These are phyloP conservation scores for Gillenia trifoliata DNA, from an alignment of 306 rosid genomes.

Conservation along the genomic window DNA sequence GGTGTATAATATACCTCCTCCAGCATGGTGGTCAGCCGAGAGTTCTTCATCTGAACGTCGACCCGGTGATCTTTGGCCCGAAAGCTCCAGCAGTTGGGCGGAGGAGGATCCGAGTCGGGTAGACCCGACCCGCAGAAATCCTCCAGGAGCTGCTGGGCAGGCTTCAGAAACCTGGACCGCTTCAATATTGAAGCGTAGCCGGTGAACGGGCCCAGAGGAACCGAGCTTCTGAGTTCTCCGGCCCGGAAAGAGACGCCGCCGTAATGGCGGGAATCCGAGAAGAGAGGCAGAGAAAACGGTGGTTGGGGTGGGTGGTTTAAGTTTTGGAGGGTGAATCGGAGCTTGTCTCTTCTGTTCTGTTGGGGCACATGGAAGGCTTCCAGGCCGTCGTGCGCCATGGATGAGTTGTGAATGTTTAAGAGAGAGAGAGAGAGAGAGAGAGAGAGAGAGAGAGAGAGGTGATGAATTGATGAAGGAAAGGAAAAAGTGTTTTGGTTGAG, in stretches of 20 bases:
- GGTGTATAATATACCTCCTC: slow-evolving; percentile 18
- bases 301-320: not conserved
- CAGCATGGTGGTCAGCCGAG: slow-evolving; percentile 17
- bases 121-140: slow-evolving; percentile 16
- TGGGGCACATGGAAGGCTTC: slow-evolving; percentile 9
- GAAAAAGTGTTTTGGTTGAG: not conserved
- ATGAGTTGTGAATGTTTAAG: not conserved
- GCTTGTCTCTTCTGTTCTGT: slow-evolving; percentile 6
- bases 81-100: not conserved
- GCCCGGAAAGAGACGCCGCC: not conserved
- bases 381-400: slow-evolving; percentile 14
- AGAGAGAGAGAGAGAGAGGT: not conserved
- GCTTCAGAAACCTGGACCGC: slow-evolving; percentile 24
- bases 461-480: not conserved
- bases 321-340: not conserved
- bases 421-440: not conserved
- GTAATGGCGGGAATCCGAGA: not conserved
- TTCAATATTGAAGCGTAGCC: slow-evolving; percentile 26
- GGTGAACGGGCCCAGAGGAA: slow-evolving; percentile 27
- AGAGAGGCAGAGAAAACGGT: not conserved
- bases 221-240: not conserved
- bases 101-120: not conserved
- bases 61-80: slow-evolving; percentile 5
- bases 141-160: slow-evolving; percentile 28
- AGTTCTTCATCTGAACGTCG: slow-evolving; percentile 12